Percentiles rank a stretch among this genome's conserved stretches.
These are phyloP conservation scores for Fusarium avenaceum DNA, from an alignment of 2,329 filamentous ascomycete genomes.

Conservation along the genomic window DNA sequence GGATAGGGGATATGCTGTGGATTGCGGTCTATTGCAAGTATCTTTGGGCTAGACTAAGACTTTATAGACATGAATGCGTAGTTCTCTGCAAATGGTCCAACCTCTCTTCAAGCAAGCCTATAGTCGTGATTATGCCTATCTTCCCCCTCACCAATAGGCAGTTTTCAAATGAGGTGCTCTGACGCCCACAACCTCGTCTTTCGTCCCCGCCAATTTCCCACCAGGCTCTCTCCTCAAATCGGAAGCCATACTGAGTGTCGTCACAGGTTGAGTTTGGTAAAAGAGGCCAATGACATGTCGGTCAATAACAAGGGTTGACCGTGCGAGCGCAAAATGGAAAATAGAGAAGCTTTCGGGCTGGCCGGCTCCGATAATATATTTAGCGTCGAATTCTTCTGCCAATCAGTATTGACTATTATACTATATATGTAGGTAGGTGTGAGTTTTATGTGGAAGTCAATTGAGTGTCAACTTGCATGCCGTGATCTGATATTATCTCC, in stretches of 20 bases:
- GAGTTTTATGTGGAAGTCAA: not conserved
- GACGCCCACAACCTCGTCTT: not conserved
- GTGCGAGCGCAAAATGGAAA: not conserved
- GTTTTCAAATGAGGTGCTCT: not conserved
- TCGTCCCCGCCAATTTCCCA: not conserved
- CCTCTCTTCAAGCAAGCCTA: not conserved
- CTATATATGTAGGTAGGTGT: too few species aligned
- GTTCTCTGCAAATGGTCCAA: not conserved
- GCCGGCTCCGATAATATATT: too few species aligned
- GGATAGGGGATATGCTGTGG: not conserved
- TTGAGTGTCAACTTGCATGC: too few species aligned
- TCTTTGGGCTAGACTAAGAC: not conserved
- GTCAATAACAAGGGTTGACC: not conserved
- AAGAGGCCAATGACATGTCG: not conserved
- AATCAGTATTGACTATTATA: too few species aligned
- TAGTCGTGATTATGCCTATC: not conserved
- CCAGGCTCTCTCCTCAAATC: not conserved
- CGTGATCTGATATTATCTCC: not conserved
- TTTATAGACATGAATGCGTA: constrained; percentile 8
- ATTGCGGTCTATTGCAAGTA: not conserved
- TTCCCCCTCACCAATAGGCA: not conserved
- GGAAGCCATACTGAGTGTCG: not conserved
- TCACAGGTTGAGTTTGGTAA: not conserved
- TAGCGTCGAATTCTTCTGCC: too few species aligned
- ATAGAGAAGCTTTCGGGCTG: not conserved